A percentile compares a stretch with the other conserved stretches of the same genome.
Evolutionary conservation across 352 stramenopile species (phyloP).

Genomic region (Phytophthora hybrid): DNA sequence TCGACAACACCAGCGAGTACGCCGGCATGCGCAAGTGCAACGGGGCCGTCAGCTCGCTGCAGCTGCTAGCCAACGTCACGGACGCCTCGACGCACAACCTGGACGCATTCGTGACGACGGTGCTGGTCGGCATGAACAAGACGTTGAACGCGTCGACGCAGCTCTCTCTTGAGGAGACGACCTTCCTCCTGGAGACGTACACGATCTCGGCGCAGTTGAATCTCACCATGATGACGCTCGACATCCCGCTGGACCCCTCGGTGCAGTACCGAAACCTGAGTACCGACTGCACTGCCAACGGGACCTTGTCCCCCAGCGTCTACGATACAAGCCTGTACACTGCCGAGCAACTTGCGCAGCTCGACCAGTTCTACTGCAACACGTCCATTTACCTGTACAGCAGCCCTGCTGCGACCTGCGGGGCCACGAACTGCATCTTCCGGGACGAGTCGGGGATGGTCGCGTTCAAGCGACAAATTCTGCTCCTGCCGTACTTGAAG

Average conservation of each 20-base stretch:
- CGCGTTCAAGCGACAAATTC: slow-evolving; percentile 48
- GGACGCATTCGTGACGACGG: slow-evolving; percentile 27
- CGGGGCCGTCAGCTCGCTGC: slow-evolving; percentile 44
- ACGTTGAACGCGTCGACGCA: slow-evolving; percentile 31
- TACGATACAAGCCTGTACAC: slow-evolving; percentile 28
- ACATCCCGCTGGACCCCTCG: slow-evolving; percentile 36
- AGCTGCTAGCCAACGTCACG: slow-evolving; percentile 32
- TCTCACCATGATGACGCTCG: slow-evolving; percentile 47
- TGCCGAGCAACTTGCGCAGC: slow-evolving; percentile 12
- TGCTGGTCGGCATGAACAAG: slow-evolving; percentile 36
- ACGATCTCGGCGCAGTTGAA: slow-evolving; percentile 45
- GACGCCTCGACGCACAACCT: slow-evolving; percentile 40
- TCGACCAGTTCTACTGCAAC: slow-evolving; percentile 33
- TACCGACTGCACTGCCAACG: slow-evolving; percentile 32
- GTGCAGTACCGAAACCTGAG: slow-evolving; percentile 43
- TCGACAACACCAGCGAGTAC: slow-evolving; percentile 33
- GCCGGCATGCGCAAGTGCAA: slow-evolving; percentile 38
- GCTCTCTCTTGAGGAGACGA: slow-evolving; percentile 35
- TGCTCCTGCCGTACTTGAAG: slow-evolving; percentile 49
- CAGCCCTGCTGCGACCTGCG: slow-evolving; percentile 36
- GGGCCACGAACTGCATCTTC: slow-evolving; percentile 50
- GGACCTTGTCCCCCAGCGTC: slow-evolving; percentile 18
- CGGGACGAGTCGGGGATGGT: slow-evolving; percentile 42
- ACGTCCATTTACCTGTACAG: slow-evolving; percentile 37
- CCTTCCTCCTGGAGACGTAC: slow-evolving; percentile 43